Percentiles rank a stretch among this genome's conserved stretches.
These are phyloP conservation scores for Aspergillus sparsus DNA, from an alignment of 495 filamentous ascomycete genomes.

Conservation along the genomic window DNA sequence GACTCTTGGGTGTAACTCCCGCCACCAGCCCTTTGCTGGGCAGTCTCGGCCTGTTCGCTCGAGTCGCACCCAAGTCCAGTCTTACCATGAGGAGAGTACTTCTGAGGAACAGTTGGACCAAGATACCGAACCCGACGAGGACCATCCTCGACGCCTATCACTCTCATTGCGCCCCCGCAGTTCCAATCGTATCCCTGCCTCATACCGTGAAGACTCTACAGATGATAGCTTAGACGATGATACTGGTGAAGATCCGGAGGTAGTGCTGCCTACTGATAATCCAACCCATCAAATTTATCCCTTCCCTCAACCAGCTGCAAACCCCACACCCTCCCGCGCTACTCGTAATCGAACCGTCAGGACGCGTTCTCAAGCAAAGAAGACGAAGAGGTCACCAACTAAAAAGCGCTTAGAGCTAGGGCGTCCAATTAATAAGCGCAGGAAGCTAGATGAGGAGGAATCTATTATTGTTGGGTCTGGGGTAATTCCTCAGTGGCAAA, in stretches of 20 bases:
- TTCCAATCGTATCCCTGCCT: slow-evolving; percentile 31
- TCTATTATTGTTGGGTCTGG: slow-evolving; percentile 35
- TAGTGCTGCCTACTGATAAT: slow-evolving; percentile 11
- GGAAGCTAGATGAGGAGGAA: slow-evolving; percentile 26
- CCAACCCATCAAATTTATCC: slow-evolving; percentile 13
- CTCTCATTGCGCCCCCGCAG: slow-evolving; percentile 41
- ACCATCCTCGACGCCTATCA: slow-evolving; percentile 20
- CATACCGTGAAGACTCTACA: slow-evolving; percentile 50
- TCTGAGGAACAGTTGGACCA: slow-evolving; percentile 31
- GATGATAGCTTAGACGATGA: slow-evolving; percentile 33
- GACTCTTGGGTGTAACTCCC: slow-evolving; percentile 28
- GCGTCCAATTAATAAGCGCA: slow-evolving; percentile 32
- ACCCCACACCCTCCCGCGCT: slow-evolving; percentile 26
- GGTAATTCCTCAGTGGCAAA: slow-evolving; percentile 65
- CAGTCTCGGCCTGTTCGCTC: slow-evolving; percentile 41
- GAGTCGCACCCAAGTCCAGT: slow-evolving; percentile 39
- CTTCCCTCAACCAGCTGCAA: slow-evolving; percentile 14
- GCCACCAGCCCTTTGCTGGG: slow-evolving; percentile 26
- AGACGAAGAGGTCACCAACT: slow-evolving; percentile 20
- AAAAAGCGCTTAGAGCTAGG: slow-evolving; percentile 28
- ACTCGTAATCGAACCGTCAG: slow-evolving; percentile 20
- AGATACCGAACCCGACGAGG: slow-evolving; percentile 19
- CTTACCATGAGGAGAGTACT: slow-evolving; percentile 45
- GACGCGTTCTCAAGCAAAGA: slow-evolving; percentile 26
- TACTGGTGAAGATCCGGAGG: slow-evolving; percentile 13